Evolutionary conservation across 352 stramenopile genomes (phyloP).

Genomic region (Pythium oligandrum): DNA sequence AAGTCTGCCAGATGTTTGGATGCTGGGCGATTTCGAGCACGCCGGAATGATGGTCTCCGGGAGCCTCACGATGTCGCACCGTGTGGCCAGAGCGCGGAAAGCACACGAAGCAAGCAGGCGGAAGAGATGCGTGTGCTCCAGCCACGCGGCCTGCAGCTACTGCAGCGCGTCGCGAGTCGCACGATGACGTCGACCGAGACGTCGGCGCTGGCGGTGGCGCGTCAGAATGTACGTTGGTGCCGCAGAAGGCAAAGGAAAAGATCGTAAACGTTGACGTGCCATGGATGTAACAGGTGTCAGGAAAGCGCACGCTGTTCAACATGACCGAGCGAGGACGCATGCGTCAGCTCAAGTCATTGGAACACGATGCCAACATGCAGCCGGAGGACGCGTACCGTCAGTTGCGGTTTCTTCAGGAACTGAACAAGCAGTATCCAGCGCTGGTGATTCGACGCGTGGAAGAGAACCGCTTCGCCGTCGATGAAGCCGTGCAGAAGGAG

Average conservation of each 20-base stretch:
- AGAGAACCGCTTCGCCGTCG: constrained; percentile 74
- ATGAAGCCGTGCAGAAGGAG: constrained; percentile 81
- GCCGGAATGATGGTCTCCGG: constrained; percentile 7
- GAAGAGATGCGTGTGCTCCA: constrained; percentile 21
- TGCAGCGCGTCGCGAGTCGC: constrained; percentile 23
- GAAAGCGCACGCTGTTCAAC: constrained; percentile 69
- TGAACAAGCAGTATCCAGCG: constrained; percentile 83
- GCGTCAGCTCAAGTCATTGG: constrained; percentile 80
- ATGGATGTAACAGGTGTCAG: too few relatives aligned
- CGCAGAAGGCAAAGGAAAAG: too few relatives aligned
- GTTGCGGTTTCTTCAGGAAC: constrained; percentile 79
- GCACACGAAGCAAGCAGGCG: constrained; percentile 17
- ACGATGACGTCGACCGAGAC: too few relatives aligned
- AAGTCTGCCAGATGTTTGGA: background rate
- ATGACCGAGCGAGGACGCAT: constrained; percentile 71
- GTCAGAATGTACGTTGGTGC: too few relatives aligned
- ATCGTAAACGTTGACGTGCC: too few relatives aligned
- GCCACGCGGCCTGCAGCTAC: constrained; percentile 26
- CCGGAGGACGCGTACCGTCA: constrained; percentile 74
- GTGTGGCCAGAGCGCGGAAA: too few relatives aligned
- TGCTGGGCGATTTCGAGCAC: background rate
- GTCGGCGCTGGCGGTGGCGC: too few relatives aligned
- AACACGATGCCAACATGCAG: constrained; percentile 73
- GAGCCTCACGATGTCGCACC: constrained; percentile 2
- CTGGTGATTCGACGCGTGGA: constrained; percentile 83